Percentiles rank a stretch among this genome's conserved stretches.
Evolutionary conservation across 2,329 filamentous ascomycete genomes (phyloP).

Genomic region (Colletotrichum sp.): DNA sequence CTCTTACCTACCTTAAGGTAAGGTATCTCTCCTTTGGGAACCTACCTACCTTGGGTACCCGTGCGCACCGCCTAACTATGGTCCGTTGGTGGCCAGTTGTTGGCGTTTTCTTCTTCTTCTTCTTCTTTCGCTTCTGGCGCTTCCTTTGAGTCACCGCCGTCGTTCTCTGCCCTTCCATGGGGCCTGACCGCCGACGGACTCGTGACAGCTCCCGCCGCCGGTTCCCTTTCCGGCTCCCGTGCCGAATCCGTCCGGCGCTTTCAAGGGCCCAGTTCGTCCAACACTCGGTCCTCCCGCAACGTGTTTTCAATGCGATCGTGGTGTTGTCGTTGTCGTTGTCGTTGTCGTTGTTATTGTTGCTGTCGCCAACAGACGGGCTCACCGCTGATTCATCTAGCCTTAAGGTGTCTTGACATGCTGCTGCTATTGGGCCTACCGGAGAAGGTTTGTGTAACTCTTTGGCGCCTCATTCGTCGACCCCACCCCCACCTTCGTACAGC

Average conservation of each 20-base stretch:
- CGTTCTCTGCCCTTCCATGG: not conserved
- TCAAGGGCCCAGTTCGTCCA: not conserved
- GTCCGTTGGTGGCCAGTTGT: not conserved
- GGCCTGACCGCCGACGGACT: not conserved
- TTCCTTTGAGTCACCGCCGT: not conserved
- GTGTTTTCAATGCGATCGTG: not conserved
- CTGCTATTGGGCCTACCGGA: not conserved
- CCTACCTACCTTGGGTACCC: not conserved
- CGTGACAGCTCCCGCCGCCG: not conserved
- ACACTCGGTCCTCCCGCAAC: not conserved
- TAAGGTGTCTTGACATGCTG: not conserved
- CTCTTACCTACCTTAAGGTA: too few species aligned
- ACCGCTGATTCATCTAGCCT: not conserved
- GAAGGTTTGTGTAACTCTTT: not conserved
- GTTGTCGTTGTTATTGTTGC: not conserved
- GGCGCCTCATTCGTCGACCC: slow-evolving; percentile 1
- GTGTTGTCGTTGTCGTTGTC: not conserved
- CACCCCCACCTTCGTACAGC: slow-evolving; percentile 5
- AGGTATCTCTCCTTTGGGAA: too few species aligned
- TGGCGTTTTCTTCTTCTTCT: not conserved
- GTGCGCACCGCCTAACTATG: not conserved
- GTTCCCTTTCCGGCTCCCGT: not conserved
- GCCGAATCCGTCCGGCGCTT: not conserved
- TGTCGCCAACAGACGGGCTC: not conserved
- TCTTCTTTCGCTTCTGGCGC: not conserved